Evolutionary conservation across 805 yeast species (phyloP).

Genomic region (Martiniozyma abietophila): DNA sequence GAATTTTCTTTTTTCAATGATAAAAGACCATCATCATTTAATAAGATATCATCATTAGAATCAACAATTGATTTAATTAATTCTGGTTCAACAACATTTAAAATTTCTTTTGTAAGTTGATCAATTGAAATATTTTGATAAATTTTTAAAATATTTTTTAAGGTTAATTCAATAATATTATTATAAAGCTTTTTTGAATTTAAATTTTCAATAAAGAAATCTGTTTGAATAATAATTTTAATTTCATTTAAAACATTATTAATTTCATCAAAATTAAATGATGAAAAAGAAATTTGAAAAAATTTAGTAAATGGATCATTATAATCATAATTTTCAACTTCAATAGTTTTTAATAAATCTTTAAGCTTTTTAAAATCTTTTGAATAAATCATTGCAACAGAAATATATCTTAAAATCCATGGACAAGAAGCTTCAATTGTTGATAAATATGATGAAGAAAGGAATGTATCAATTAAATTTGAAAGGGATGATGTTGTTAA

Average conservation of each 20-base stretch:
- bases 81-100: constrained; percentile 6
- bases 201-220: constrained; percentile 47
- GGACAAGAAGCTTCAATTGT: constrained; percentile 66
- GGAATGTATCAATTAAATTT: constrained; percentile 45
- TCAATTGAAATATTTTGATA: constrained; percentile 17
- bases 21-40: constrained; percentile 28
- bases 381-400: constrained; percentile 44
- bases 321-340: constrained; percentile 57
- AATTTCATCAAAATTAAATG: constrained; percentile 49
- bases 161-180: constrained; percentile 18
- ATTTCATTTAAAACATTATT: constrained; percentile 39
- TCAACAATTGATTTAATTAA: constrained; percentile 22
- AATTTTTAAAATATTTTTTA: constrained; percentile 21
- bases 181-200: constrained; percentile 17
- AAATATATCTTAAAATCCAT: constrained; percentile 58
- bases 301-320: constrained; percentile 54
- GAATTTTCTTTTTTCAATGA: constrained; percentile 46
- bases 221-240: constrained; percentile 38
- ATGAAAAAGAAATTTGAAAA: constrained; percentile 44
- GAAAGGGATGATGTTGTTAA: constrained; percentile 28
- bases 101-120: constrained; percentile 14
- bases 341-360: constrained; percentile 48
- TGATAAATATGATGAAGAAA: constrained; percentile 50
- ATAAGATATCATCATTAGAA: constrained; percentile 5
- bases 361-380: constrained; percentile 40